phyloP scores from a whole-genome alignment of 2,329 filamentous ascomycete species.

The Septoria linicola region DNA sequence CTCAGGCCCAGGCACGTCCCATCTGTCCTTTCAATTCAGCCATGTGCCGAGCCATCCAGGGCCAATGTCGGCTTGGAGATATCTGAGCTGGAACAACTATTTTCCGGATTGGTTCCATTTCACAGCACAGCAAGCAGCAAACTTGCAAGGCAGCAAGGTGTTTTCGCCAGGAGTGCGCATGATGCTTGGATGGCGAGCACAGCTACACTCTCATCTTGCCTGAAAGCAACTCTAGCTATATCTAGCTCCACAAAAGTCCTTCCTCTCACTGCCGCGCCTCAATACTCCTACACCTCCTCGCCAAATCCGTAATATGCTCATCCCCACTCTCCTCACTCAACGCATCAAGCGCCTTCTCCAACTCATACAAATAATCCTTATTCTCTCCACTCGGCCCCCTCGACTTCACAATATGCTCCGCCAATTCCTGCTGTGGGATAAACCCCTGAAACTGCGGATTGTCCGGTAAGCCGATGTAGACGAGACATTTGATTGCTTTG shows the following conservation, averaged over 20 bases:
- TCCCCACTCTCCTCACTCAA: slow-evolving; percentile 77
- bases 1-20: too few species aligned
- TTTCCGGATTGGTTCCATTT: too few species aligned
- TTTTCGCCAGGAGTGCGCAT: too few species aligned
- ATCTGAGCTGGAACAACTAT: too few species aligned
- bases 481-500: slow-evolving; percentile 59
- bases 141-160: too few species aligned
- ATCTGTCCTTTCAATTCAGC: too few species aligned
- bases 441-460: slow-evolving; percentile 90
- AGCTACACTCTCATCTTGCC: background rate
- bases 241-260: background rate
- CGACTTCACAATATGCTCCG: slow-evolving; percentile 75
- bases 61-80: too few species aligned
- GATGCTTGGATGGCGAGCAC: too few species aligned
- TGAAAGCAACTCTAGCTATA: too few species aligned
- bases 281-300: slow-evolving; percentile 66
- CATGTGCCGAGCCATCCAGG: too few species aligned
- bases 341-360: slow-evolving; percentile 72
- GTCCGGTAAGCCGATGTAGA: slow-evolving; percentile 91
- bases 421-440: slow-evolving; percentile 74
- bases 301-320: slow-evolving; percentile 80
- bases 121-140: too few species aligned
- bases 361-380: slow-evolving; percentile 78
- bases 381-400: slow-evolving; percentile 85
- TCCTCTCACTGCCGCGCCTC: slow-evolving; percentile 40